Evolutionary conservation across 1,284 basidiomycete genomes (phyloP), one percentile per base, ranked within the genome.

Genomic region (Exsudoporus floridanus): DNA sequence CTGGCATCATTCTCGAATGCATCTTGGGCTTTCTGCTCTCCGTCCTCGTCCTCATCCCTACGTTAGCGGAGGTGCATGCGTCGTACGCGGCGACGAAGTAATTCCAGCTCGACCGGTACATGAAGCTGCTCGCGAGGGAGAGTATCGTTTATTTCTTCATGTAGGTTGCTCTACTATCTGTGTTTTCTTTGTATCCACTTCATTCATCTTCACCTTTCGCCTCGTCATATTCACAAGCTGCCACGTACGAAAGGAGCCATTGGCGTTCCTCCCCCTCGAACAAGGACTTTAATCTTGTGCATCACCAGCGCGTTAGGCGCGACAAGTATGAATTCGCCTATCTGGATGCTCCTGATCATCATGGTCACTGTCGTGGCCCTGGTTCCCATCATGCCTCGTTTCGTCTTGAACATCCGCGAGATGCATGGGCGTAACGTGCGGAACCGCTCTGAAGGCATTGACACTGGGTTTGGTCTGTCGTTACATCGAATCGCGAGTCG

Each of bases 61-160:
- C 38, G 25, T 28, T 44, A 3, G 25, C 2, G 12, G 40, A 55
- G 25, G 19, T 54, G 10, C 13, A 34, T 14, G 34, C 14, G 31
- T 37, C 35, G 44, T 46, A 55, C 33, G 13, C 3, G 21, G 34
- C 18, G 19, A 33, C 41, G 10, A 40, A 35, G 3, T 28, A 12
- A n/a, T 46, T 38, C 39, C 43, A 55, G 9, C 30, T 34, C 12
- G 55, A 56, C 34, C 53, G 40, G 6, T 56, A 46, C 25, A 55
- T 56, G 35, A 37, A 30, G 21, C 14, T 55, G 9, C 25, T 55
- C 4, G 42, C 38, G 18, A 54, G 31, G 7, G 53, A 56, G 9
- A 43, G 54, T 10, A 18, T 56, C 4, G 4, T 54, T 16, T 56
- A 56, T 36, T 46, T 56, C 28, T n/a, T 55, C 4, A 5, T 46